These are phyloP conservation scores for Tolypocladium tundrense DNA, from an alignment of 2,329 filamentous ascomycete species.

Conservation along the genomic window DNA sequence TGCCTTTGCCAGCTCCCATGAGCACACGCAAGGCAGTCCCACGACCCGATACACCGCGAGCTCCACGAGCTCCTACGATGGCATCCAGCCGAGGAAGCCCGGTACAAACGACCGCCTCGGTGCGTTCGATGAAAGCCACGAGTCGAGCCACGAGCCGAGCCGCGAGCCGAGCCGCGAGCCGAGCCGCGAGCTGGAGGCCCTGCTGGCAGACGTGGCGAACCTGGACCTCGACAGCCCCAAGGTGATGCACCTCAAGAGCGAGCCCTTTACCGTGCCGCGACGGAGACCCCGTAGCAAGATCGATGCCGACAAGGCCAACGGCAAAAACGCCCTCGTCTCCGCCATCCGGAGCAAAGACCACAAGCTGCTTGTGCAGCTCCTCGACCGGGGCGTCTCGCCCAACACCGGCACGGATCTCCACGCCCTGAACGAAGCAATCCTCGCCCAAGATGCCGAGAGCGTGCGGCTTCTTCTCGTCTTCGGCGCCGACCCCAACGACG, in stretches of 20 bases:
- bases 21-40: conserved; percentile 4
- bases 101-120: conserved; percentile 15
- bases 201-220: conserved; percentile 21
- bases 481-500: conserved; percentile 44
- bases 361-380: conserved; percentile 44
- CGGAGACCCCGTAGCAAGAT: conserved; percentile 36
- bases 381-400: conserved; percentile 46
- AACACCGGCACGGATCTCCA: conserved; percentile 35
- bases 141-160: background rate
- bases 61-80: conserved; percentile 20
- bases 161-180: background rate
- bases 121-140: conserved; percentile 15
- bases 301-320: conserved; percentile 30
- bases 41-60: conserved; percentile 13
- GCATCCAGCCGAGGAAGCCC: conserved; percentile 9
- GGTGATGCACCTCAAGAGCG: conserved; percentile 38
- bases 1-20: background rate
- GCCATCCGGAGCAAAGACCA: conserved; percentile 49
- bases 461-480: conserved; percentile 46
- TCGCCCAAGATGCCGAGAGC: conserved; percentile 39
- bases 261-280: conserved; percentile 39
- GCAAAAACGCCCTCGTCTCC: conserved; percentile 37
- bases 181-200: conserved; percentile 11
- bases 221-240: conserved; percentile 29
- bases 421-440: conserved; percentile 42